phyloP scores from a whole-genome alignment of 225 moss, liverwort and hornwort species.

The Lunularia cruciata region DNA sequence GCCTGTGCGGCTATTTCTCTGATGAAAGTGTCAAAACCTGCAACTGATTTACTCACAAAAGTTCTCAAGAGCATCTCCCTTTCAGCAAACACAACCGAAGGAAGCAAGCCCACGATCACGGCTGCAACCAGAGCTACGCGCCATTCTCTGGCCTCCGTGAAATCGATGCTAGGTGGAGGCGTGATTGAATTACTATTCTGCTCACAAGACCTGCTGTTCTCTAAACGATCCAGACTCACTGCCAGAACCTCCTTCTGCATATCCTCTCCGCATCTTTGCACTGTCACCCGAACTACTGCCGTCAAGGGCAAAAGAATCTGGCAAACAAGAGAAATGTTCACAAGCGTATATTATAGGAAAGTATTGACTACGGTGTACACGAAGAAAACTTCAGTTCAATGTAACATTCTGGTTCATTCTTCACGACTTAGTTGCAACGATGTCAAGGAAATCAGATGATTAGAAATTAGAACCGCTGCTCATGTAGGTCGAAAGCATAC shows the following conservation, averaged over 20 bases:
- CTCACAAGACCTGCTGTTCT: neutral
- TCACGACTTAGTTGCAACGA: too few relatives aligned
- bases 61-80: conserved; percentile 41
- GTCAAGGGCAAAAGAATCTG: conserved; percentile 63
- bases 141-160: conserved; percentile 38
- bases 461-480: neutral
- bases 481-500: neutral
- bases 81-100: conserved; percentile 35
- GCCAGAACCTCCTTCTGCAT: conserved; percentile 51
- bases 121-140: conserved; percentile 57
- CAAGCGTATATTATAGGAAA: neutral
- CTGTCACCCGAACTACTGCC: conserved; percentile 52
- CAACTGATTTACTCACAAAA: conserved; percentile 47
- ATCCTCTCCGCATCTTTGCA: conserved; percentile 50
- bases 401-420: neutral
- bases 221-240: conserved; percentile 33
- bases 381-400: neutral
- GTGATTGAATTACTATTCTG: conserved; percentile 7
- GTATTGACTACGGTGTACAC: neutral
- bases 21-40: conserved; percentile 36
- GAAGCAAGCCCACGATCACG: conserved; percentile 56
- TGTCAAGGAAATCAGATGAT: too few relatives aligned
- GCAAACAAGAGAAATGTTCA: neutral
- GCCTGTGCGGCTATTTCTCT: conserved; percentile 63
- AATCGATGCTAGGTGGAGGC: neutral